Percentiles rank a stretch among this genome's conserved stretches.
phyloP scores from a whole-genome alignment of 495 filamentous ascomycete genomes.

The Pseudevernia furfuracea region DNA sequence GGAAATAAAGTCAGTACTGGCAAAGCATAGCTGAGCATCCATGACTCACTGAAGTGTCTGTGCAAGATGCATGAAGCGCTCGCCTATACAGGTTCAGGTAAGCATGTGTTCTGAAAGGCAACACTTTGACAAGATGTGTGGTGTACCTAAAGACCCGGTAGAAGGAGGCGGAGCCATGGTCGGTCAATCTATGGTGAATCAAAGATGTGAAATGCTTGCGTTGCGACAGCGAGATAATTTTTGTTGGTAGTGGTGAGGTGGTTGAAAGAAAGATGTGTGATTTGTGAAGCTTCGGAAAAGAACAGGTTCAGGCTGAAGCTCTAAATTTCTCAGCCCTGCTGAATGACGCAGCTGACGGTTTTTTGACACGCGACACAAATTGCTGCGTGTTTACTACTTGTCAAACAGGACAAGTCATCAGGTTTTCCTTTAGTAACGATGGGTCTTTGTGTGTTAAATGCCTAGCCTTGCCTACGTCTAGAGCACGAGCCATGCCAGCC shows the following conservation, averaged over 20 bases:
- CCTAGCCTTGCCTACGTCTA: no score
- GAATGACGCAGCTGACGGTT: not conserved
- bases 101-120: not conserved
- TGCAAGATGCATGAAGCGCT: constrained; percentile 67
- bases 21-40: not conserved
- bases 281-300: no score
- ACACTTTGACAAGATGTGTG: not conserved
- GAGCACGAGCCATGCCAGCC: not conserved
- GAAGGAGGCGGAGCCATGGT: constrained; percentile 70
- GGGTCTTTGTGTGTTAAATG: no score
- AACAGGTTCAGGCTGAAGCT: constrained; percentile 8
- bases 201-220: constrained; percentile 1
- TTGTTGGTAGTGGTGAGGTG: not conserved
- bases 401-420: not conserved
- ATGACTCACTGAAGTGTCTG: constrained; percentile 78
- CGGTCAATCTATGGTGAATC: not conserved
- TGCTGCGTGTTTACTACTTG: not conserved
- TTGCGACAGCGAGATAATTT: not conserved
- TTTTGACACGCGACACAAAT: not conserved
- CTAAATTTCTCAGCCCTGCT: constrained; percentile 2
- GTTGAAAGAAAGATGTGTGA: not conserved
- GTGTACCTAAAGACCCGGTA: not conserved
- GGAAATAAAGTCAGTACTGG: not conserved
- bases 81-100: constrained; percentile 55
- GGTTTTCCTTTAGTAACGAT: not conserved